phyloP scores from a whole-genome alignment of 805 yeast genomes.

The Yarrowia bubula region DNA sequence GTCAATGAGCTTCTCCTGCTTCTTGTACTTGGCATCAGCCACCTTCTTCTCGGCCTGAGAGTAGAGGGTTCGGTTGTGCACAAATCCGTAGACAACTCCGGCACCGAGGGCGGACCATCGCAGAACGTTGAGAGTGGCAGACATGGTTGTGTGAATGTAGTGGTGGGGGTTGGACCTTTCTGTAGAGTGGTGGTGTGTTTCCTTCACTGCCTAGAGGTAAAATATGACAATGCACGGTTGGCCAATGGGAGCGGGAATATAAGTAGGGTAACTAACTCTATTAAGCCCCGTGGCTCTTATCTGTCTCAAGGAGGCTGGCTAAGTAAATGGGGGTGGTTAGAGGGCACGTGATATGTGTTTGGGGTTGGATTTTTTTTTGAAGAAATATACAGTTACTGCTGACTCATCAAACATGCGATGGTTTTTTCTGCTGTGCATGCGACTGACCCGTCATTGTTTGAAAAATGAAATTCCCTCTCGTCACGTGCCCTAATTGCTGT shows the following conservation, averaged over 20 bases:
- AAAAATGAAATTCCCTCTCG: neutral
- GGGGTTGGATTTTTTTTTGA: neutral
- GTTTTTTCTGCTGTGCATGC: neutral
- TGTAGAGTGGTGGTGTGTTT: slow-evolving; percentile 13
- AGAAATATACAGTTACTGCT: no score
- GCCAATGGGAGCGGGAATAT: slow-evolving; percentile 21
- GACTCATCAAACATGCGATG: neutral
- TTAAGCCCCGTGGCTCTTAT: neutral
- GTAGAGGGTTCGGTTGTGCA: slow-evolving; percentile 71
- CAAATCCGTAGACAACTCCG: slow-evolving; percentile 86
- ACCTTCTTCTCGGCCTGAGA: slow-evolving; percentile 56
- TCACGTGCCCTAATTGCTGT: neutral
- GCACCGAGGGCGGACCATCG: slow-evolving; percentile 90
- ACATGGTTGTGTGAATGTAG: slow-evolving; percentile 19
- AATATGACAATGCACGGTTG: slow-evolving; percentile 6
- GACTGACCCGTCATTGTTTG: neutral
- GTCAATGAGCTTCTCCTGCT: slow-evolving; percentile 70
- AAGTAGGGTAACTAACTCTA: slow-evolving; percentile 24
- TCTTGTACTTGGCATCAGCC: slow-evolving; percentile 57
- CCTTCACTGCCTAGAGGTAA: neutral
- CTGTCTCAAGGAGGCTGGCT: neutral
- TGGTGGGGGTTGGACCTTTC: slow-evolving; percentile 3
- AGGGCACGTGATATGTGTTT: neutral
- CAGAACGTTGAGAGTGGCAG: slow-evolving; percentile 48
- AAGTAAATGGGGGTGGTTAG: neutral